Evolutionary conservation across 2,329 filamentous ascomycete genomes (phyloP).

Genomic region (Phialemonium atrogriseum): DNA sequence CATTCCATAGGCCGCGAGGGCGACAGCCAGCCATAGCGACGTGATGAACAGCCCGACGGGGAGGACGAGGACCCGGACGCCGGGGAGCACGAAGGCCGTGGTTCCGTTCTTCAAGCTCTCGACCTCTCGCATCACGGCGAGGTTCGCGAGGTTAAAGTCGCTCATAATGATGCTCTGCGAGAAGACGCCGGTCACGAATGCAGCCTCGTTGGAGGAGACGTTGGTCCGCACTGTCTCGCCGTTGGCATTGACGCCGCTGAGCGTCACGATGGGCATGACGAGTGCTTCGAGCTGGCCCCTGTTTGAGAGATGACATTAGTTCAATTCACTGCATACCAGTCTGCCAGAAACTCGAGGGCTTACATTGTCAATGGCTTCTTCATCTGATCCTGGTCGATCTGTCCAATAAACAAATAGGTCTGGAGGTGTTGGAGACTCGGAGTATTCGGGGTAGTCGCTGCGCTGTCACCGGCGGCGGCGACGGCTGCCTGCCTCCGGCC

Average conservation of each 20-base stretch:
- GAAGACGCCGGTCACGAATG: constrained; percentile 65
- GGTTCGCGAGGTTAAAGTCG: constrained; percentile 36
- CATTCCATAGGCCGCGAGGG: constrained; percentile 48
- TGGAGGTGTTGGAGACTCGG: constrained; percentile 48
- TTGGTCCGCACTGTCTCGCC: constrained; percentile 51
- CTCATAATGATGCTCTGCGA: constrained; percentile 47
- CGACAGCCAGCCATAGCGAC: constrained; percentile 50
- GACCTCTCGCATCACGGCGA: constrained; percentile 39
- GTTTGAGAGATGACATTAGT: constrained; percentile 8
- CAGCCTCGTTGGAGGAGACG: constrained; percentile 61
- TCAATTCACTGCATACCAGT: constrained; percentile 1
- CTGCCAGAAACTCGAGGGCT: too few species aligned
- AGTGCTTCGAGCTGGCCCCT: constrained; percentile 53
- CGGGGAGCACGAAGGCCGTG: constrained; percentile 61
- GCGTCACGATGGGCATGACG: constrained; percentile 59
- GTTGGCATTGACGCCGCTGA: constrained; percentile 46
- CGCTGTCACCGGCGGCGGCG: constrained; percentile 4
- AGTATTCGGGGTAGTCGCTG: too few species aligned
- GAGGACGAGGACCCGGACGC: constrained; percentile 59
- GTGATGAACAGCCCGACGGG: constrained; percentile 63
- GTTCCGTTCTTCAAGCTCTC: constrained; percentile 39
- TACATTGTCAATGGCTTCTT: constrained; percentile 51
- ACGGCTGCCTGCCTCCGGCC: constrained; percentile 12
- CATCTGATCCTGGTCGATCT: constrained; percentile 53
- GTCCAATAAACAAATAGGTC: constrained; percentile 60